Evolutionary conservation across 345 rosid genomes (phyloP), one percentile per base, ranked within the genome.

Genomic region (Eucalyptus paniculata): DNA sequence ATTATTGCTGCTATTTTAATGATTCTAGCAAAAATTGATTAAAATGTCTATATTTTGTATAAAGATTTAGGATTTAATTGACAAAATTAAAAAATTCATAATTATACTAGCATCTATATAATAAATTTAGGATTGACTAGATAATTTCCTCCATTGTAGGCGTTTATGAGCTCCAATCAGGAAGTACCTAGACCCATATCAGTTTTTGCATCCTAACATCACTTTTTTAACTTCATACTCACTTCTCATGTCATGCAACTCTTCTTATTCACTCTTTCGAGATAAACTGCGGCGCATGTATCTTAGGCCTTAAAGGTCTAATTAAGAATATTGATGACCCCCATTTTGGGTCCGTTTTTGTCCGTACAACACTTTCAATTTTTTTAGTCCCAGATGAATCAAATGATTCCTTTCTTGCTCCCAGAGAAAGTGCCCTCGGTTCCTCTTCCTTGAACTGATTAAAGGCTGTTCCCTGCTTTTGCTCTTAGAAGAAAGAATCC

Each of bases 71-170:
- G 0, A 69, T 2, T 69, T 21, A 17, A 32, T 5, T 16, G 12
- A 17, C 1, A 34, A 69, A 32, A 32, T 69, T 9, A 4, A 32
- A 32, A 18, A 7, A 12, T 65, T n/a, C 8, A n/a, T 0, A 19
- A 69, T 0, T 34, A 0, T 4, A 69, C 0, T 2, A 2, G 0
- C 6, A 67, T 14, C 19, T 5, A 5, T 67, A 17, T 16, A 16
- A 67, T 65, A n/a, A 6, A 8, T n/a, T 30, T 30, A 8, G 23
- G 40, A 32, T 6, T 5, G 7, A 69, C 19, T 34, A 69, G 4
- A 69, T 6, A 28, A 17, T 69, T 32, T 32, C 7, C 4, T 40
- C 13, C 13, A 1, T 34, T 17, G 5, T 17, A 69, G 5, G 12
- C 3, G 4, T 17, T 17, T 69, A 34, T 69, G 12, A 32, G 81